A percentile compares a stretch with the other conserved stretches of the same genome.
Evolutionary conservation across 2,329 filamentous ascomycete genomes (phyloP).

Genomic region (Alternaria panax): DNA sequence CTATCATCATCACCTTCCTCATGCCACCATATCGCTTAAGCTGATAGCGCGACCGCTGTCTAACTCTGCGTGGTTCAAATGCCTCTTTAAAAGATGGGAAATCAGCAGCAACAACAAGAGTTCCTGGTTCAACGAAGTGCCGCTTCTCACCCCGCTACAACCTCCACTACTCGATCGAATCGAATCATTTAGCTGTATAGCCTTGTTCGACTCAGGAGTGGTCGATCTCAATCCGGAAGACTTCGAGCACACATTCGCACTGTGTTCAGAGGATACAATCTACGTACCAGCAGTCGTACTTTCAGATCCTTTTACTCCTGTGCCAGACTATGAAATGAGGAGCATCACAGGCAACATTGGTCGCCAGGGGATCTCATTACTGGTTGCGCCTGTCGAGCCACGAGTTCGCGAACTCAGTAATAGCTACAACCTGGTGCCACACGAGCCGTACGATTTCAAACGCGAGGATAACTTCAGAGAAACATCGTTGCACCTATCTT

Average conservation of each 20-base stretch:
- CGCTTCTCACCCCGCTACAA: neutral
- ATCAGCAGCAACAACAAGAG: neutral
- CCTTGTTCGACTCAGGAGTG: slow-evolving; percentile 9
- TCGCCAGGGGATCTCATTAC: neutral
- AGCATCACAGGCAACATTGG: neutral
- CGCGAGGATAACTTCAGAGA: neutral
- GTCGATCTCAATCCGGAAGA: slow-evolving; percentile 4
- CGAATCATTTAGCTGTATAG: slow-evolving; percentile 5
- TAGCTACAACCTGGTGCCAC: neutral
- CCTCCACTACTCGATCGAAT: neutral
- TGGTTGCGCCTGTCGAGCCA: neutral
- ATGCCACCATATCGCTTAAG: neutral
- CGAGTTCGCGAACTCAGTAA: neutral
- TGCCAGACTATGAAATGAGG: neutral
- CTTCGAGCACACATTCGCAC: slow-evolving; percentile 1
- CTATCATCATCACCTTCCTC: neutral
- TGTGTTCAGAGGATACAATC: slow-evolving; percentile 9
- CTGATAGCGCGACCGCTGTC: neutral
- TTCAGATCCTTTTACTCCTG: neutral
- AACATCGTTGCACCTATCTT: slow-evolving; percentile 12
- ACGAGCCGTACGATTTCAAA: neutral
- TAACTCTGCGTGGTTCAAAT: neutral
- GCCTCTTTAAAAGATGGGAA: neutral
- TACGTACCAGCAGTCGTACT: slow-evolving; percentile 2
- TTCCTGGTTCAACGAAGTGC: neutral